Conservation (phyloP, 305 asterid genomes). For the Fraxinus ornus region DNA sequence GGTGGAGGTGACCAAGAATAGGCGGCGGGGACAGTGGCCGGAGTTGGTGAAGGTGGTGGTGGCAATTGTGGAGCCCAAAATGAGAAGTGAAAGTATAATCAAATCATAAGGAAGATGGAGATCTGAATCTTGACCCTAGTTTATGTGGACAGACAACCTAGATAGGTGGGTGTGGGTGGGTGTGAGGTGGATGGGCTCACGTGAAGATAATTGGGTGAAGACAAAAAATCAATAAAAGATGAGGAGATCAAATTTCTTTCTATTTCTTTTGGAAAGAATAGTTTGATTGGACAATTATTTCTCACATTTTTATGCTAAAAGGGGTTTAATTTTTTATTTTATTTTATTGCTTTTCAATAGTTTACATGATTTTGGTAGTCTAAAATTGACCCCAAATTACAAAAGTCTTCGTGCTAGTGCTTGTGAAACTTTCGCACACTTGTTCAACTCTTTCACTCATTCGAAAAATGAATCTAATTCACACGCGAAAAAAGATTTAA, state of each 20-base stretch:
- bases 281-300: constrained; percentile 19
- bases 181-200: constrained; percentile 40
- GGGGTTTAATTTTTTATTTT: neutral
- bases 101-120: neutral
- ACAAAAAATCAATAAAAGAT: constrained; percentile 35
- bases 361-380: neutral
- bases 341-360: neutral
- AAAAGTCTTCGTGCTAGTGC: neutral
- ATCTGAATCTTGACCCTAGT: neutral
- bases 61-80: neutral
- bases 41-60: neutral
- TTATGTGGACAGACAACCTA: neutral
- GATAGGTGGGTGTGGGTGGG: constrained; percentile 28
- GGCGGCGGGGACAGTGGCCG: neutral
- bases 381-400: neutral
- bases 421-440: neutral
- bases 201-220: constrained; percentile 50
- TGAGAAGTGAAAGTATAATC: neutral
- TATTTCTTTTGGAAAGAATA: constrained; percentile 10
- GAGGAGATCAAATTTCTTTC: constrained; percentile 27
- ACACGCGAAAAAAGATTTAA: neutral
- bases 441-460: neutral
- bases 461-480: neutral
- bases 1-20: neutral
- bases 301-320: neutral